These are phyloP conservation scores for Crithidia sp. DNA, from an alignment of 208 protist species.

Conservation along the genomic window DNA sequence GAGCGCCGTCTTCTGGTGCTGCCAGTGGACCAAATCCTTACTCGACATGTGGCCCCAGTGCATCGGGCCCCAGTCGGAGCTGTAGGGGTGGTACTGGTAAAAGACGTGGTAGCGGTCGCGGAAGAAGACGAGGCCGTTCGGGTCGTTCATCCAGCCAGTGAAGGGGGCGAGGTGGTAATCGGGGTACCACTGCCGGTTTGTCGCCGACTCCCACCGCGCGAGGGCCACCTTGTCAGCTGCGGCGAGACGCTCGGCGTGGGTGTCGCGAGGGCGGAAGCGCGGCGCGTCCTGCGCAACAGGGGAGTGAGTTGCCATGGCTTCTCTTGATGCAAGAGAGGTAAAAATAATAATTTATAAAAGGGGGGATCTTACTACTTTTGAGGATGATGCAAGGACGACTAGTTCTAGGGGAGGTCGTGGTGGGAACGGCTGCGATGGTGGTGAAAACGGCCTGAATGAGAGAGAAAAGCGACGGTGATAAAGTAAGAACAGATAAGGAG, in stretches of 20 bases:
- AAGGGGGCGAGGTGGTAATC: constrained; percentile 46
- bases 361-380: not conserved
- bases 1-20: constrained; percentile 41
- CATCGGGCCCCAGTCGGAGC: constrained; percentile 54
- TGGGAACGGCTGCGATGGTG: too few species aligned
- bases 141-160: constrained; percentile 60
- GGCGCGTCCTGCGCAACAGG: constrained; percentile 18
- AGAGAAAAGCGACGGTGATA: constrained; percentile 7
- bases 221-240: constrained; percentile 18
- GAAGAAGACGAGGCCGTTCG: constrained; percentile 41
- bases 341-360: constrained; percentile 16
- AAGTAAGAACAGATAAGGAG: constrained; percentile 1
- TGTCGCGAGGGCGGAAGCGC: constrained; percentile 8
- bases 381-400: too few species aligned
- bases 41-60: constrained; percentile 64
- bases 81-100: constrained; percentile 64
- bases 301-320: constrained; percentile 11
- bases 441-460: not conserved
- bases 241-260: constrained; percentile 40
- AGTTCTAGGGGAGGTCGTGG: too few species aligned
- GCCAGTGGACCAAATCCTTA: constrained; percentile 55
- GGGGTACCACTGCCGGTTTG: constrained; percentile 45
- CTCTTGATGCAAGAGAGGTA: not conserved
- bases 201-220: constrained; percentile 16
- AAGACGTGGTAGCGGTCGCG: constrained; percentile 52